Evolutionary conservation across 2,329 filamentous ascomycete species (phyloP).

Genomic region (Sclerotinia nivalis): DNA sequence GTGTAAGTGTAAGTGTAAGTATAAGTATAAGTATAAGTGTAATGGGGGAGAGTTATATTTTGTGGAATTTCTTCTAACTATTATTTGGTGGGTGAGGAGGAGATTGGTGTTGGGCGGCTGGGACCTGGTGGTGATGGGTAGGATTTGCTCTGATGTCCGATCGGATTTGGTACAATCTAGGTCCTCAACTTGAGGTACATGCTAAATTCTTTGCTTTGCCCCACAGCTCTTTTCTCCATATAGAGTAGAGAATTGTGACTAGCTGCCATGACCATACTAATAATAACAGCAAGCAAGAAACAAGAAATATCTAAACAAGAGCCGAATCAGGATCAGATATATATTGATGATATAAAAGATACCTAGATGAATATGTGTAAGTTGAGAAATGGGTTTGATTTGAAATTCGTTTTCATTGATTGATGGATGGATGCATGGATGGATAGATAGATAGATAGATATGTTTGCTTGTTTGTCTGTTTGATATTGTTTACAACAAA

Average conservation of each 20-base stretch:
- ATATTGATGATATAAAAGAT: constrained; percentile 1
- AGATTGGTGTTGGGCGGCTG: not conserved
- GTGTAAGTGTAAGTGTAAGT: not conserved
- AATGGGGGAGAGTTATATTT: not conserved
- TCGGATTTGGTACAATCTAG: constrained; percentile 18
- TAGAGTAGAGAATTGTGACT: not conserved
- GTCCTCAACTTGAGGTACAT: constrained; percentile 9
- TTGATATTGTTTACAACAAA: not conserved
- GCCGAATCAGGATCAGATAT: not conserved
- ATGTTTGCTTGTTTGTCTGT: not conserved
- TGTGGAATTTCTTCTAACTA: not conserved
- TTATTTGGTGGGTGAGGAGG: not conserved
- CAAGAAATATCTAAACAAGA: not conserved
- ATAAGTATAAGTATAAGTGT: too few relatives aligned
- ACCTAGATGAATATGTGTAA: not conserved
- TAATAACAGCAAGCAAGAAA: not conserved
- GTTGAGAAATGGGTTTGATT: not conserved
- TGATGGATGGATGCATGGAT: not conserved
- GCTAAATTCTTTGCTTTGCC: constrained; percentile 2
- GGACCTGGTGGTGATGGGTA: not conserved
- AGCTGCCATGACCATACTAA: not conserved
- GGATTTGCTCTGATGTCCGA: constrained; percentile 14
- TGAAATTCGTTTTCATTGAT: not conserved
- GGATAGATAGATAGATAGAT: not conserved
- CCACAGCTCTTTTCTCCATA: constrained; percentile 6